Evolutionary conservation across 805 yeast species (phyloP).

Genomic region (Brettanomyces sp.): DNA sequence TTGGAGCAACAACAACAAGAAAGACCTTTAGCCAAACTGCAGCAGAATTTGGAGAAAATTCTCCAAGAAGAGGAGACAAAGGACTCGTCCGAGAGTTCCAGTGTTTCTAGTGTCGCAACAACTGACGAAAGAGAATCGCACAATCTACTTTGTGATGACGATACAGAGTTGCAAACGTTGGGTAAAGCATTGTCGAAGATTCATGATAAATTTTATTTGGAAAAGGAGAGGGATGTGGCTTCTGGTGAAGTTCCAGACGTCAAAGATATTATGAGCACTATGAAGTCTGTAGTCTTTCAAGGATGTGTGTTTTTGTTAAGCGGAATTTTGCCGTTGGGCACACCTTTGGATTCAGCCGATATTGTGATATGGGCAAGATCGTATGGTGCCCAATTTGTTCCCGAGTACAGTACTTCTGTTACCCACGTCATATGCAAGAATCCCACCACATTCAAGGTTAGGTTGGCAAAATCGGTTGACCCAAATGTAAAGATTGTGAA

Average conservation of each 20-base stretch:
- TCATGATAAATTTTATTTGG: constrained; percentile 57
- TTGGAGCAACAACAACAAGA: constrained; percentile 75
- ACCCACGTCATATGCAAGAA: constrained; percentile 85
- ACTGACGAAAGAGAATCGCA: constrained; percentile 22
- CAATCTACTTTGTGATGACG: constrained; percentile 67
- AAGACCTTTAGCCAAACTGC: constrained; percentile 77
- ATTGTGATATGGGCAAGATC: constrained; percentile 87
- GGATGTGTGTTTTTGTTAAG: constrained; percentile 71
- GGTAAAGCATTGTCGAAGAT: constrained; percentile 53
- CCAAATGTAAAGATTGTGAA: constrained; percentile 67
- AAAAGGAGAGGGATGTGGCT: constrained; percentile 25
- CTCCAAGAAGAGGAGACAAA: constrained; percentile 24
- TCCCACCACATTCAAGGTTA: constrained; percentile 75
- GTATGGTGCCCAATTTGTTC: constrained; percentile 80
- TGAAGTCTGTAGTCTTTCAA: constrained; percentile 60
- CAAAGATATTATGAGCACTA: constrained; percentile 58
- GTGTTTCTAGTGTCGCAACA: not conserved
- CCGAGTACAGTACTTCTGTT: constrained; percentile 60
- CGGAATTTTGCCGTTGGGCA: constrained; percentile 84
- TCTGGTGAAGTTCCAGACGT: constrained; percentile 44
- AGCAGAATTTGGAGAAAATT: constrained; percentile 56
- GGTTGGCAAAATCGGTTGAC: constrained; percentile 59
- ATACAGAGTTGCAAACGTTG: constrained; percentile 59
- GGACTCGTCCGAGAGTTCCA: constrained; percentile 4
- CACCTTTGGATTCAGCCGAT: constrained; percentile 63